A percentile compares a stretch with the other conserved stretches of the same genome.
These are phyloP conservation scores for Halophytophthora batemanensis DNA, from an alignment of 352 stramenopile species.

Conservation along the genomic window DNA sequence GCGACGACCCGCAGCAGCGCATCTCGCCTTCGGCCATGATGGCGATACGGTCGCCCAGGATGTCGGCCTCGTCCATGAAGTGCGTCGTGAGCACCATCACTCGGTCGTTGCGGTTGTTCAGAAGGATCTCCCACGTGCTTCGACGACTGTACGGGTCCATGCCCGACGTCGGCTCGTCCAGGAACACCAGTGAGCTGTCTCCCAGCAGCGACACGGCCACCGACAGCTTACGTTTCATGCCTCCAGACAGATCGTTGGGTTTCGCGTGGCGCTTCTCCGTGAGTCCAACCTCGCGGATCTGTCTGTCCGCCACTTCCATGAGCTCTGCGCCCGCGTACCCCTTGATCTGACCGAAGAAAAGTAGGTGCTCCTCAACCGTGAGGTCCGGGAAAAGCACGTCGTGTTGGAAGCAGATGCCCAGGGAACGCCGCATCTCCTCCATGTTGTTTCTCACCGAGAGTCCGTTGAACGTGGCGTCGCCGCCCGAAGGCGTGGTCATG, in stretches of 20 bases:
- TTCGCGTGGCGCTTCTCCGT: conserved; percentile 56
- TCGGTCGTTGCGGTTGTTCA: conserved; percentile 52
- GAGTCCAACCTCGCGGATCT: conserved; percentile 63
- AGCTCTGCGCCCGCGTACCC: conserved; percentile 36
- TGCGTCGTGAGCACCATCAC: conserved; percentile 92
- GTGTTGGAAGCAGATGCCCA: conserved; percentile 84
- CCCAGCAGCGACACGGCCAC: conserved; percentile 89
- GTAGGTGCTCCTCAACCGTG: conserved; percentile 70
- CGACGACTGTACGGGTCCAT: conserved; percentile 95
- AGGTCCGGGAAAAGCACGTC: conserved; percentile 79
- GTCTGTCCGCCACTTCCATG: conserved; percentile 23
- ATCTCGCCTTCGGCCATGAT: conserved; percentile 86
- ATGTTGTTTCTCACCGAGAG: conserved; percentile 76
- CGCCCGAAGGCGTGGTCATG: conserved; percentile 54
- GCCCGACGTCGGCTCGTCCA: conserved; percentile 91
- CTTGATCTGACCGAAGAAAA: conserved; percentile 71
- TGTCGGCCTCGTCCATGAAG: conserved; percentile 93
- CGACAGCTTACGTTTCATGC: conserved; percentile 91
- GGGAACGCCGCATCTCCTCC: conserved; percentile 54
- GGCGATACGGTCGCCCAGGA: conserved; percentile 77
- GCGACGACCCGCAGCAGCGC: conserved; percentile 64
- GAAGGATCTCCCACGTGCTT: conserved; percentile 89
- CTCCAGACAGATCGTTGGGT: conserved; percentile 68
- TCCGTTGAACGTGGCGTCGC: conserved; percentile 65
- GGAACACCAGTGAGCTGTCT: conserved; percentile 79